Conservation (phyloP, 352 stramenopile species). For the Phytophthora hibernalis region DNA sequence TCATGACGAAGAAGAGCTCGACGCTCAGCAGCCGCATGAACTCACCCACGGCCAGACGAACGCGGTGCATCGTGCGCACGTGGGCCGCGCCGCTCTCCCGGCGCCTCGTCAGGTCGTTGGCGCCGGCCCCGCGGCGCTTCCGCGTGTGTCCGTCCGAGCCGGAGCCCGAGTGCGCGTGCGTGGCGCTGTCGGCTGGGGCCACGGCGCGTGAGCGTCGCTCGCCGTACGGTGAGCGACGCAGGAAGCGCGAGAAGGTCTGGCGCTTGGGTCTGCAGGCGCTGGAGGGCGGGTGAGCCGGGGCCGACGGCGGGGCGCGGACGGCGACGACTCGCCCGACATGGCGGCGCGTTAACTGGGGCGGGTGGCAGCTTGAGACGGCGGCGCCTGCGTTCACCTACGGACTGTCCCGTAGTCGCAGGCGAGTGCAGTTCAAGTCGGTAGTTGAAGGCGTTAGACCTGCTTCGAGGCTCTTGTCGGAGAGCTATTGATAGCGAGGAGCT, state of each 20-base stretch:
- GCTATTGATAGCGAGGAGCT: slow-evolving; percentile 20
- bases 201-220: slow-evolving; percentile 69
- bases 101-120: slow-evolving; percentile 42
- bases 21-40: slow-evolving; percentile 88
- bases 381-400: background rate
- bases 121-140: slow-evolving; percentile 48
- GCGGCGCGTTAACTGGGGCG: slow-evolving; percentile 16
- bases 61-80: slow-evolving; percentile 47
- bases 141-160: slow-evolving; percentile 11
- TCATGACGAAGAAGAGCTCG: slow-evolving; percentile 90
- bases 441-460: slow-evolving; percentile 19
- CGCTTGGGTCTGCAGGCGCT: slow-evolving; percentile 62
- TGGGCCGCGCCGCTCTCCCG: slow-evolving; percentile 42
- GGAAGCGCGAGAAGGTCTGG: slow-evolving; percentile 65
- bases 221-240: slow-evolving; percentile 65
- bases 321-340: slow-evolving; percentile 39
- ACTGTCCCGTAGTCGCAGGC: background rate
- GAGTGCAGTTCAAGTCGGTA: background rate
- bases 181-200: slow-evolving; percentile 51
- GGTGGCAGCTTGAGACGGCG: slow-evolving; percentile 25
- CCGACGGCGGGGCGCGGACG: slow-evolving; percentile 28
- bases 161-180: slow-evolving; percentile 5
- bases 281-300: slow-evolving; percentile 27
- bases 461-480: slow-evolving; percentile 5
- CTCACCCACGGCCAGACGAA: slow-evolving; percentile 67